These are phyloP conservation scores for Cyclotella choctawhatcheeana DNA, from an alignment of 108 stramenopile genomes.

Conservation along the genomic window DNA sequence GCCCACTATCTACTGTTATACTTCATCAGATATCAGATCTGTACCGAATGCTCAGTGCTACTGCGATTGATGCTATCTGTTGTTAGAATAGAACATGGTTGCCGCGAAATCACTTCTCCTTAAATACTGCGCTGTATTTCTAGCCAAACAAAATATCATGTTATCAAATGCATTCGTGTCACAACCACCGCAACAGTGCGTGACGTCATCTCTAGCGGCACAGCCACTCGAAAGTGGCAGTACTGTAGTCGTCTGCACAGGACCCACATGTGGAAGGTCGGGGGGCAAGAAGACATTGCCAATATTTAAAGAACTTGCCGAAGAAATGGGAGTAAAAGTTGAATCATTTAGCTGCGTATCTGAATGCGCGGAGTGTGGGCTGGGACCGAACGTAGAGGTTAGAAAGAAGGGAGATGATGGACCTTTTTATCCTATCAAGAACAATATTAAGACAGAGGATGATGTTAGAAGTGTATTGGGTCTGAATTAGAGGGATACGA, in stretches of 20 bases:
- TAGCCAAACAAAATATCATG: neutral
- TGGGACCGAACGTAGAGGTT: constrained; percentile 75
- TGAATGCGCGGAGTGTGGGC: constrained; percentile 77
- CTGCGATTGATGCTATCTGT: no score
- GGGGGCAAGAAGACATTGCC: constrained; percentile 61
- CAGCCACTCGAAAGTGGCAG: constrained; percentile 58
- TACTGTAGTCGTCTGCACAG: constrained; percentile 69
- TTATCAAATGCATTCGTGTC: neutral
- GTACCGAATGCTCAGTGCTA: no score
- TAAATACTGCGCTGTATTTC: neutral
- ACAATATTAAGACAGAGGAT: constrained; percentile 62
- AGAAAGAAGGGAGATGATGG: constrained; percentile 66
- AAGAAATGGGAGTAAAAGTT: constrained; percentile 49
- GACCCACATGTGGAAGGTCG: constrained; percentile 61
- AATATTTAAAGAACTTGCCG: constrained; percentile 57
- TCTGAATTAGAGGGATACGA: constrained; percentile 20
- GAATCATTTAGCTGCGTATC: constrained; percentile 73
- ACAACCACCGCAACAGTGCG: neutral
- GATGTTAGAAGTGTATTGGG: constrained; percentile 70
- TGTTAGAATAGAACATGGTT: no score
- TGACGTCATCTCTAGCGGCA: constrained; percentile 10
- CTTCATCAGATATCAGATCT: no score
- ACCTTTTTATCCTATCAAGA: constrained; percentile 76
- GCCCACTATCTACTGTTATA: no score
- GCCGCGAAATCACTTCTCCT: constrained; percentile 1